Evolutionary conservation across 2,329 filamentous ascomycete species (phyloP).

Genomic region (Alternaria sp.): DNA sequence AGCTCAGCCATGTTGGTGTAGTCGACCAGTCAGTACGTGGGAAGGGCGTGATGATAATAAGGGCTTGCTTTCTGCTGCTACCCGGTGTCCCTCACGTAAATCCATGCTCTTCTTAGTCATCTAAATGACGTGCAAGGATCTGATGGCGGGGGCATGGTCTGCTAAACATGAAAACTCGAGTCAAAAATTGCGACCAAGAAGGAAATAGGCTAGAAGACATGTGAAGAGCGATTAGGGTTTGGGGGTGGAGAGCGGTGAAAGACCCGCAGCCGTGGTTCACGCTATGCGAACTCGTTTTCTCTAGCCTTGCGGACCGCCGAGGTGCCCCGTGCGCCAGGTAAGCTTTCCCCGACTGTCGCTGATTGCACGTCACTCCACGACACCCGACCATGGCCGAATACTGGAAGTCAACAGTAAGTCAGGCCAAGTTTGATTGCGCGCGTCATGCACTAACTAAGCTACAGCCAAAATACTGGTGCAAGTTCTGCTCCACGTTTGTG

Average conservation of each 20-base stretch:
- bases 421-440: background rate
- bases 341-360: slow-evolving; percentile 2
- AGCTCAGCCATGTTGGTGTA: background rate
- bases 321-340: background rate
- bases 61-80: background rate
- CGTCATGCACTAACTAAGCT: slow-evolving; percentile 8
- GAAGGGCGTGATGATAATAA: background rate
- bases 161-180: background rate
- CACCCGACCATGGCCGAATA: slow-evolving; percentile 80
- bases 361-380: background rate
- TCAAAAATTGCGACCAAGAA: background rate
- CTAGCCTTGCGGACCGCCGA: slow-evolving; percentile 10
- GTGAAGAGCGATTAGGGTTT: background rate
- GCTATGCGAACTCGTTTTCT: background rate
- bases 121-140: background rate
- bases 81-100: background rate
- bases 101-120: background rate
- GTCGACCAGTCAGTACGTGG: background rate
- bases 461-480: slow-evolving; percentile 93
- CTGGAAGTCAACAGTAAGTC: slow-evolving; percentile 86
- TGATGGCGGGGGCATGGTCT: background rate
- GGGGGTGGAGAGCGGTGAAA: background rate
- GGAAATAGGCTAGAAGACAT: background rate
- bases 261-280: background rate
- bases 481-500: slow-evolving; percentile 89